These are phyloP conservation scores for Phytophthora fragariae DNA, from an alignment of 352 stramenopile species.

Conservation along the genomic window DNA sequence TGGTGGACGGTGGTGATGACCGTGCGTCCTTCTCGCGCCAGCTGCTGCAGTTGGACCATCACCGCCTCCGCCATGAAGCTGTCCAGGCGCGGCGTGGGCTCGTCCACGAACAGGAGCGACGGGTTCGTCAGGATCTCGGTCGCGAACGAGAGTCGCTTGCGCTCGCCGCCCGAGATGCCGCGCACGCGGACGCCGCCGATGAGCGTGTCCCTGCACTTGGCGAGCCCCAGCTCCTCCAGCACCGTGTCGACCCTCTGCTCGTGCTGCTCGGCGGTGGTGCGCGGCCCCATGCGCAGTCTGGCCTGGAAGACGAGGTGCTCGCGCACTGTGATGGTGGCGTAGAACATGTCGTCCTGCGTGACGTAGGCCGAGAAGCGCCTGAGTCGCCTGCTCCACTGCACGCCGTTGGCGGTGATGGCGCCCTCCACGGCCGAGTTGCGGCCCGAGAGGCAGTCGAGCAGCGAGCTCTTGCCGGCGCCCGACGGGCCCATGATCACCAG, in stretches of 20 bases:
- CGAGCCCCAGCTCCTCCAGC: slow-evolving; percentile 53
- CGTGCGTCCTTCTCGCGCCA: slow-evolving; percentile 83
- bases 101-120: slow-evolving; percentile 86
- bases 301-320: slow-evolving; percentile 87
- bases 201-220: slow-evolving; percentile 52
- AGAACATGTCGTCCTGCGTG: slow-evolving; percentile 89
- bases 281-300: slow-evolving; percentile 61
- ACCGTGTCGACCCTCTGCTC: slow-evolving; percentile 47
- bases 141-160: slow-evolving; percentile 81
- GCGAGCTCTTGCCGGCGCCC: slow-evolving; percentile 60
- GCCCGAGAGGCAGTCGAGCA: slow-evolving; percentile 62
- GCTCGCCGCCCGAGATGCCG: slow-evolving; percentile 76
- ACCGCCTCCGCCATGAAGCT: slow-evolving; percentile 69
- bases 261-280: slow-evolving; percentile 17
- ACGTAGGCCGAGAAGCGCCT: slow-evolving; percentile 69
- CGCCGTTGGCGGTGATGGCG: slow-evolving; percentile 61
- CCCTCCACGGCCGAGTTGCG: slow-evolving; percentile 69
- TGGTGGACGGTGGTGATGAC: slow-evolving; percentile 89
- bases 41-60: slow-evolving; percentile 55
- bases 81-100: slow-evolving; percentile 75
- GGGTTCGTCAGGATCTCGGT: slow-evolving; percentile 88
- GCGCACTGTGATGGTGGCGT: slow-evolving; percentile 84
- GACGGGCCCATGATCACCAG: slow-evolving; percentile 73
- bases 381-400: slow-evolving; percentile 41
- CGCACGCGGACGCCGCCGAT: slow-evolving; percentile 50